A percentile compares a stretch with the other conserved stretches of the same genome.
Evolutionary conservation across 1,139 yeast species (phyloP).

Genomic region (Blastobotrys petasosporus): DNA sequence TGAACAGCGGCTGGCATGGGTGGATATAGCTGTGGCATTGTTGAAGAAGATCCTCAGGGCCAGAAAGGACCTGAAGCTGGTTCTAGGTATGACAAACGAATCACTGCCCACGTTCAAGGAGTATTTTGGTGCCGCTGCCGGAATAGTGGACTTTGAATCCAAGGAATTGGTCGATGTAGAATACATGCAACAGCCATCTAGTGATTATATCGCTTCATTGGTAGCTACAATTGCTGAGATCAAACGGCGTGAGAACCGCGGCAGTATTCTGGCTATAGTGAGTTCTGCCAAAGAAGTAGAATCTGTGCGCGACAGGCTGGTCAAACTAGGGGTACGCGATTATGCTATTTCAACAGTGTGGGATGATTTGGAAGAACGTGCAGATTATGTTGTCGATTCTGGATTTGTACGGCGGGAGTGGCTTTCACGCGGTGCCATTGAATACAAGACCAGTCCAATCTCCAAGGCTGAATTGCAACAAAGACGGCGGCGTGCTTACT

Average conservation of each 20-base stretch:
- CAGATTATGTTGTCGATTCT: conserved; percentile 4
- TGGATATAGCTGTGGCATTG: conserved; percentile 71
- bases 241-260: conserved; percentile 1
- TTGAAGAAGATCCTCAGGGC: conserved; percentile 43
- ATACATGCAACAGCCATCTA: conserved; percentile 65
- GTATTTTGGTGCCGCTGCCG: conserved; percentile 41
- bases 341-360: too few relatives aligned
- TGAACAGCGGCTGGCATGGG: conserved; percentile 71
- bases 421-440: not conserved
- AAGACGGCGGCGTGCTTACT: conserved; percentile 49
- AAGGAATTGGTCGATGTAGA: conserved; percentile 61
- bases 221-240: conserved; percentile 38
- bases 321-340: too few relatives aligned
- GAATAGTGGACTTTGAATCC: not conserved
- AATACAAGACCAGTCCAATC: conserved; percentile 14
- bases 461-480: conserved; percentile 20
- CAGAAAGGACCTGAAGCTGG: conserved; percentile 39
- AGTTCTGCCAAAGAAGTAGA: conserved; percentile 3
- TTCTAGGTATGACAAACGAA: conserved; percentile 28
- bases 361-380: too few relatives aligned
- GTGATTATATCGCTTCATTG: conserved; percentile 71
- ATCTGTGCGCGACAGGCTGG: not conserved
- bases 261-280: conserved; percentile 1
- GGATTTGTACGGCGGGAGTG: conserved; percentile 6
- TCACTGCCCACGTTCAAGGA: conserved; percentile 43